Percentiles rank a stretch among this genome's conserved stretches.
Evolutionary conservation across 2,329 filamentous ascomycete species (phyloP).

Genomic region (Blastomyces emzantsi): DNA sequence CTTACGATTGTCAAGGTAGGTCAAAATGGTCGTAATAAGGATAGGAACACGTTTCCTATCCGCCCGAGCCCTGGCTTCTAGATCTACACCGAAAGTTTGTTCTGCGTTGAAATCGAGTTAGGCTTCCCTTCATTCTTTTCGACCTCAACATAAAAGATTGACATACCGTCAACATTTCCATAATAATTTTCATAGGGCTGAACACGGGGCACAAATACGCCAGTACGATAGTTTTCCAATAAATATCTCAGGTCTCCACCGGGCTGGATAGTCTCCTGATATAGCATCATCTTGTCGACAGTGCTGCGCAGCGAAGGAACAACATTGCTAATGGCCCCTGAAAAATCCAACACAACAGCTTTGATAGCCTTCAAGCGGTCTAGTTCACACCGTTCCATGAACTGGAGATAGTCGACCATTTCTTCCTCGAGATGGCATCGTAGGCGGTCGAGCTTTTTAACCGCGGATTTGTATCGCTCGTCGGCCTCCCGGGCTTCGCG

Average conservation of each 20-base stretch:
- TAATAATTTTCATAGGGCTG: conserved; percentile 98
- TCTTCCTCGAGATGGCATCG: conserved; percentile 93
- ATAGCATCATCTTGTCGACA: conserved; percentile 98
- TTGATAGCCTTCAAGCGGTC: conserved; percentile 97
- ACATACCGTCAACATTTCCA: conserved; percentile 72
- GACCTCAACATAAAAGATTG: conserved; percentile 1
- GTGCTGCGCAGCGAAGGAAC: conserved; percentile 93
- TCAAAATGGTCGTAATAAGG: conserved; percentile 85
- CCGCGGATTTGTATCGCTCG: conserved; percentile 80
- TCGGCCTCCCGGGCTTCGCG: conserved; percentile 85
- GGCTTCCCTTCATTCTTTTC: neutral
- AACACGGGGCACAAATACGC: conserved; percentile 82
- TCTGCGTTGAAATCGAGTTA: conserved; percentile 41
- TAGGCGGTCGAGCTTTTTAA: conserved; percentile 79
- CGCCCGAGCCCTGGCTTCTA: conserved; percentile 87
- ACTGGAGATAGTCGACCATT: conserved; percentile 84
- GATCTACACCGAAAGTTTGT: conserved; percentile 93
- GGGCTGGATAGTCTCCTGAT: conserved; percentile 97
- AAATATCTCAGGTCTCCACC: conserved; percentile 82
- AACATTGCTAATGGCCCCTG: conserved; percentile 92
- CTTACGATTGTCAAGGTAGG: conserved; percentile 77
- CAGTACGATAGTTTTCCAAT: conserved; percentile 93
- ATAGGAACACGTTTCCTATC: conserved; percentile 93
- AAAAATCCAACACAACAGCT: conserved; percentile 95
- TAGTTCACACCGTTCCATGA: conserved; percentile 94